Conservation (phyloP, 2,329 filamentous ascomycete species). For the Sporothrix pseudoabietina region DNA sequence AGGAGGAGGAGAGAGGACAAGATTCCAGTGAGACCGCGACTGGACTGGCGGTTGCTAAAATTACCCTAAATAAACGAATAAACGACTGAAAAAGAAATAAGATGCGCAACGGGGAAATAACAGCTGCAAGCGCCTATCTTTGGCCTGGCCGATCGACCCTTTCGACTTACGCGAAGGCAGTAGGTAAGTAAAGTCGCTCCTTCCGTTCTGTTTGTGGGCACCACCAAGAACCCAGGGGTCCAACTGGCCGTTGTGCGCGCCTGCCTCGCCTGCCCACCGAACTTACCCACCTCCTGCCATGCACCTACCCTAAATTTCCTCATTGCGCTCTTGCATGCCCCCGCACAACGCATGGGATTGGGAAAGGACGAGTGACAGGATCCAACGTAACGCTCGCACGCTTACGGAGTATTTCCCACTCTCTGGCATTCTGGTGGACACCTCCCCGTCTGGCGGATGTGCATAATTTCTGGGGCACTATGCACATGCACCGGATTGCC, state of each 20-base stretch:
- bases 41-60: conserved; percentile 10
- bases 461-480: neutral
- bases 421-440: neutral
- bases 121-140: conserved; percentile 15
- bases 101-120: conserved; percentile 2
- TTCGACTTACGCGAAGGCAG: conserved; percentile 21
- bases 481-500: conserved; percentile 7
- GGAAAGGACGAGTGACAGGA: too few species aligned
- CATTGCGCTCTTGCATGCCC: conserved; percentile 18
- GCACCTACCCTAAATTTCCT: neutral
- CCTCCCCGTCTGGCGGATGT: neutral
- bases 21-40: neutral
- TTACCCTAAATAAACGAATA: neutral
- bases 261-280: neutral
- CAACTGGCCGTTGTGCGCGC: conserved; percentile 1
- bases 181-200: conserved; percentile 18
- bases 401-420: conserved; percentile 5
- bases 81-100: conserved; percentile 1
- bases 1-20: neutral
- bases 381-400: neutral
- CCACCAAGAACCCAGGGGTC: neutral
- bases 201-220: neutral
- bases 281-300: neutral
- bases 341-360: conserved; percentile 13
- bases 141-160: neutral